phyloP scores from a whole-genome alignment of 164 flowering plant species.

The Stephania cephalantha region DNA sequence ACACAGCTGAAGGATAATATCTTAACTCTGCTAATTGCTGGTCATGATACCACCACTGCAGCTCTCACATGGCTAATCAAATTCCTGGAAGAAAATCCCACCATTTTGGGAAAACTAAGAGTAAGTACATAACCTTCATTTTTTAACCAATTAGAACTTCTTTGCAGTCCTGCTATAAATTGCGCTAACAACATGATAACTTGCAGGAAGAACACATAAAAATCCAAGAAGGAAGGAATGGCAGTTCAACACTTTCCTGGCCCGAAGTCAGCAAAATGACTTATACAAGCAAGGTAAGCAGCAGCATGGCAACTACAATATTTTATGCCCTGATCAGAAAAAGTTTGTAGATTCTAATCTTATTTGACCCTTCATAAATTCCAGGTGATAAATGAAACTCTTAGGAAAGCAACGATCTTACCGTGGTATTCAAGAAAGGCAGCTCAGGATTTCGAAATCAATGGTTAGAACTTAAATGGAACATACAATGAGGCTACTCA shows the following conservation, averaged over 20 bases:
- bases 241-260: slow-evolving; percentile 42
- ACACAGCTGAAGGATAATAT: slow-evolving; percentile 59
- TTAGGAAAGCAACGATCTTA: slow-evolving; percentile 51
- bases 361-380: slow-evolving; percentile 2
- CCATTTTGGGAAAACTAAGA: slow-evolving; percentile 39
- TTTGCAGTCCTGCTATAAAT: not conserved
- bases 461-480: slow-evolving; percentile 27
- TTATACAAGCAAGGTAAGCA: slow-evolving; percentile 51
- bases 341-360: not conserved
- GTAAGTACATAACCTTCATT: slow-evolving; percentile 22
- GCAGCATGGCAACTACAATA: not conserved
- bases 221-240: slow-evolving; percentile 32
- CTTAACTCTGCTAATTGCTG: slow-evolving; percentile 55
- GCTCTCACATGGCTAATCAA: slow-evolving; percentile 63
- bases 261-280: slow-evolving; percentile 58
- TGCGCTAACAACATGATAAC: not conserved
- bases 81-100: slow-evolving; percentile 57
- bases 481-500: not conserved
- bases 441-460: slow-evolving; percentile 56
- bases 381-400: slow-evolving; percentile 61
- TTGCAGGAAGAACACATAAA: slow-evolving; percentile 51
- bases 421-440: slow-evolving; percentile 76
- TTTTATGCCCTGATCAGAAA: not conserved
- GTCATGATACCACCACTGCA: slow-evolving; percentile 75
- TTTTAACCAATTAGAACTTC: not conserved